Evolutionary conservation across 2,329 filamentous ascomycete genomes (phyloP).

Genomic region (Graphiopsis chlorocephala): DNA sequence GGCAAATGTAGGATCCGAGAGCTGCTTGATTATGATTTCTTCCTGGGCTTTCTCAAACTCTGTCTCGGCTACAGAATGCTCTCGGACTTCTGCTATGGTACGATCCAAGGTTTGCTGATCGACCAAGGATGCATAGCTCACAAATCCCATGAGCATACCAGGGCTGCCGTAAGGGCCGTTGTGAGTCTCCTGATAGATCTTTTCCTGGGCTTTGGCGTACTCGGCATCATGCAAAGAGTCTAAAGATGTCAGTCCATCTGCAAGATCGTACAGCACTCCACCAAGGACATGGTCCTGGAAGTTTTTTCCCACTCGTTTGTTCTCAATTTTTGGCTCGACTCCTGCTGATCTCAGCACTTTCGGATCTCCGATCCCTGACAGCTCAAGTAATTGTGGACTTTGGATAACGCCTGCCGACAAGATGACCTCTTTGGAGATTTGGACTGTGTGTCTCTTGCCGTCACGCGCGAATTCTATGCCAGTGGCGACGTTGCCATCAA

Average conservation of each 20-base stretch:
- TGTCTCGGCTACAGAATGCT: conserved; percentile 35
- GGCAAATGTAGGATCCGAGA: conserved; percentile 34
- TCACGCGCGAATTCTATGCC: conserved; percentile 42
- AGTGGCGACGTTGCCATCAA: conserved; percentile 29
- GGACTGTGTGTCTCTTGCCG: conserved; percentile 22
- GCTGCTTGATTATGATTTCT: conserved; percentile 33
- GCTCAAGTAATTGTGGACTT: conserved; percentile 59
- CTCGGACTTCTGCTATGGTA: conserved; percentile 31
- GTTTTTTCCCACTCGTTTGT: conserved; percentile 53
- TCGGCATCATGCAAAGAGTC: conserved; percentile 37
- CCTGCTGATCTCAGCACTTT: conserved; percentile 48
- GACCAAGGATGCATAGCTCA: conserved; percentile 33
- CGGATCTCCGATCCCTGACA: conserved; percentile 58
- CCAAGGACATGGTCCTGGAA: conserved; percentile 41
- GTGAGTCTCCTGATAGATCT: conserved; percentile 34
- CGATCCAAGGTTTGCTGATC: conserved; percentile 28
- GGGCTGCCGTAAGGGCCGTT: conserved; percentile 36
- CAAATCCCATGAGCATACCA: conserved; percentile 37
- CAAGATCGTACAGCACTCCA: conserved; percentile 30
- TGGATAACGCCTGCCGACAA: conserved; percentile 57
- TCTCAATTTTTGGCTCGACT: conserved; percentile 46
- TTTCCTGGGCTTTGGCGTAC: conserved; percentile 34
- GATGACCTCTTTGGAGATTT: conserved; percentile 34
- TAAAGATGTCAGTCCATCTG: conserved; percentile 30
- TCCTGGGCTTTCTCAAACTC: conserved; percentile 37